phyloP scores from a whole-genome alignment of 495 filamentous ascomycete genomes.

The Aspergillus homomorphus region DNA sequence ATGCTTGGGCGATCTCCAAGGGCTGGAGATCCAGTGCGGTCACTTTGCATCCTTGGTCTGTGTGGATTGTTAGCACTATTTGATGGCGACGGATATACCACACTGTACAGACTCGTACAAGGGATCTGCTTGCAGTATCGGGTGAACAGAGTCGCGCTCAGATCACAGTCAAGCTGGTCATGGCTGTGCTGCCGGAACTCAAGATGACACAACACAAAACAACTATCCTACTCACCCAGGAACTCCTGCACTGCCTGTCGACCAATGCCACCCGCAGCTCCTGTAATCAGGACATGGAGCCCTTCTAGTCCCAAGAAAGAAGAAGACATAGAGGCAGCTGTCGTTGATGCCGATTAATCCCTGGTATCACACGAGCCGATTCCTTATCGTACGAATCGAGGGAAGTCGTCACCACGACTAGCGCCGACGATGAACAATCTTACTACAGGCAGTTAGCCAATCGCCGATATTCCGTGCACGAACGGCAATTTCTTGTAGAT shows the following conservation, averaged over 20 bases:
- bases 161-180: not conserved
- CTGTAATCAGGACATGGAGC: constrained; percentile 56
- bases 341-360: too few species aligned
- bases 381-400: too few species aligned
- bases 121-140: not conserved
- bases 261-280: constrained; percentile 54
- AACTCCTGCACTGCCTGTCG: constrained; percentile 50
- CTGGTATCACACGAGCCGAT: too few species aligned
- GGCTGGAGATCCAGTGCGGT: constrained; percentile 47
- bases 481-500: not conserved
- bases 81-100: not conserved
- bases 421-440: too few species aligned
- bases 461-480: too few species aligned
- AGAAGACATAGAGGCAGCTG: not conserved
- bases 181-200: too few species aligned
- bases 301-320: constrained; percentile 52
- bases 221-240: constrained; percentile 39
- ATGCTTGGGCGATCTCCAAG: constrained; percentile 19
- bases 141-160: too few species aligned
- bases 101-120: not conserved
- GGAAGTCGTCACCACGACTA: too few species aligned
- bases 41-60: constrained; percentile 53
- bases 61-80: not conserved
- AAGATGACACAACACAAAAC: too few species aligned
- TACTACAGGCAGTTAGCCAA: not conserved